These are phyloP conservation scores for Suillus discolor DNA, from an alignment of 768 basidiomycete species.

Conservation along the genomic window DNA sequence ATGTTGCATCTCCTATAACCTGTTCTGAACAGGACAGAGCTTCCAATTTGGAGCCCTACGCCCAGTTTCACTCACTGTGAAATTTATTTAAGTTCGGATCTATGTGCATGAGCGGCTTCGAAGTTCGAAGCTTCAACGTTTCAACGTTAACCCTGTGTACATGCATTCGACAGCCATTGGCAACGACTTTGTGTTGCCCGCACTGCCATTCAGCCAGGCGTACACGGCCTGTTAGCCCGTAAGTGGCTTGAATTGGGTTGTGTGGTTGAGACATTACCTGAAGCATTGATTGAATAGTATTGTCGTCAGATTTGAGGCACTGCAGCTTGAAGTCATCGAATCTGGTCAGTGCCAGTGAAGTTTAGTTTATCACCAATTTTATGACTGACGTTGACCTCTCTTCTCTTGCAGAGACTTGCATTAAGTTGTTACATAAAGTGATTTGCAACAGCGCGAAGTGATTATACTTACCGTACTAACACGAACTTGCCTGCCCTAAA, in stretches of 20 bases:
- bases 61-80: not conserved
- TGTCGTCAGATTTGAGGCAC: not conserved
- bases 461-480: not conserved
- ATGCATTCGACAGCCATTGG: too few species aligned
- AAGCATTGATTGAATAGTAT: not conserved
- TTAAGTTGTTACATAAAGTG: too few species aligned
- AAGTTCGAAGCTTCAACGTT: not conserved
- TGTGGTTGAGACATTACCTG: not conserved
- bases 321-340: not conserved
- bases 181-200: not conserved
- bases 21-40: not conserved
- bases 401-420: too few species aligned
- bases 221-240: not conserved
- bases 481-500: conserved; percentile 1
- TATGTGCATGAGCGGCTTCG: not conserved
- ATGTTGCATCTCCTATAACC: not conserved
- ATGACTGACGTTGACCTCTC: not conserved
- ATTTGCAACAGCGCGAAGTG: too few species aligned
- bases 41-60: not conserved
- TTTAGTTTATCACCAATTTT: too few species aligned
- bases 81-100: not conserved
- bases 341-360: not conserved
- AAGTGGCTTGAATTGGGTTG: not conserved
- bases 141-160: not conserved
- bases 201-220: not conserved